Evolutionary conservation across 2,329 filamentous ascomycete species (phyloP).

Genomic region (Triangularia setosa): DNA sequence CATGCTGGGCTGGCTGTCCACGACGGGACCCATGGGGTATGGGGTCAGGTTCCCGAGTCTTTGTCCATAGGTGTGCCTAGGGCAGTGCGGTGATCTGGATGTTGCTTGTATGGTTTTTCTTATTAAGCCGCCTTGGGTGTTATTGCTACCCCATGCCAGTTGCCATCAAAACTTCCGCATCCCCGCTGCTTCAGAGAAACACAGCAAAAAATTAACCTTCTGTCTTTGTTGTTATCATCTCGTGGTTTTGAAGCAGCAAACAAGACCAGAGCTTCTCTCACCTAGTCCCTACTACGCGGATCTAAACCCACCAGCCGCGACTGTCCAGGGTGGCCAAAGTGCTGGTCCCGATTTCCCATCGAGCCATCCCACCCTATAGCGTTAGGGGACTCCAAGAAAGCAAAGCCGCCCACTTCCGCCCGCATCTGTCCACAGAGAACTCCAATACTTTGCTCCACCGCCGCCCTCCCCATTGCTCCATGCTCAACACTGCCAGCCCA

Average conservation of each 20-base stretch:
- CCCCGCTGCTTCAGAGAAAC: neutral
- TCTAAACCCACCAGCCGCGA: neutral
- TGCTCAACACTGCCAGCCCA: constrained; percentile 18
- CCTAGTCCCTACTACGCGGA: neutral
- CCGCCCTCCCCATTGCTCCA: constrained; percentile 16
- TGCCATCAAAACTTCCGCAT: neutral
- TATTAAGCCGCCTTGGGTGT: neutral
- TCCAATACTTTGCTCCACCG: constrained; percentile 20
- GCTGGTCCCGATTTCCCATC: neutral
- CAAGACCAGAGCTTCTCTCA: neutral
- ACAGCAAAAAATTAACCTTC: neutral
- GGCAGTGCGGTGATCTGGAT: neutral
- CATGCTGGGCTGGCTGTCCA: neutral
- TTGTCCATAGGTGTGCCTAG: neutral
- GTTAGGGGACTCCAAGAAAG: neutral
- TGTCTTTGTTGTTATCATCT: neutral
- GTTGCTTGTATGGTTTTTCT: neutral
- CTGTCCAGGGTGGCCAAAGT: neutral
- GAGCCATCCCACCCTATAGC: neutral
- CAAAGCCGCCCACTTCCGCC: constrained; percentile 16
- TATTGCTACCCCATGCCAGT: neutral
- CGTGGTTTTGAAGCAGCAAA: neutral
- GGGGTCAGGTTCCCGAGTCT: neutral
- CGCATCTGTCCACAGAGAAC: constrained; percentile 4
- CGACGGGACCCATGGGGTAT: neutral